Conservation (phyloP, 805 yeast genomes). For the Barnettozyma populi region DNA sequence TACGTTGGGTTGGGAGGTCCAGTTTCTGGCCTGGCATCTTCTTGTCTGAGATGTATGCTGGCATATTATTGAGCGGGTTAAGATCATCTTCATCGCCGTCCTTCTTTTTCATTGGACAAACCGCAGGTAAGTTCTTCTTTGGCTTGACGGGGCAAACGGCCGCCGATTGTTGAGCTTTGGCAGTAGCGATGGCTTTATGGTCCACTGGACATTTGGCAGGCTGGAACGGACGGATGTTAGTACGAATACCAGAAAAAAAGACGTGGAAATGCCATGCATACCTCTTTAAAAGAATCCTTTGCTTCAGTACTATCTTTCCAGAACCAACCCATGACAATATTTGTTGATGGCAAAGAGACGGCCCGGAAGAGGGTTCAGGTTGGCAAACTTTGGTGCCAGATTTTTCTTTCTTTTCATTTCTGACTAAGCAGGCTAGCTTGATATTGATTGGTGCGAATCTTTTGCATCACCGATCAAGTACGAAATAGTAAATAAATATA, state of each 20-base stretch:
- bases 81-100: constrained; percentile 24
- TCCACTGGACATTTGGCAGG: constrained; percentile 7
- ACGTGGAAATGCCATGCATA: neutral
- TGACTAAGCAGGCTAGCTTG: neutral
- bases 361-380: neutral
- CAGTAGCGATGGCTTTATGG: constrained; percentile 1
- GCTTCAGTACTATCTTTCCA: constrained; percentile 52
- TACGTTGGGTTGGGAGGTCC: constrained; percentile 76
- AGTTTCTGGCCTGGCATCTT: constrained; percentile 77
- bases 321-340: constrained; percentile 73
- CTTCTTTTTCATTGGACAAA: constrained; percentile 35
- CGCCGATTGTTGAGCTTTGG: constrained; percentile 9
- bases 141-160: constrained; percentile 38
- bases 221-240: neutral
- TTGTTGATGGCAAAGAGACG: neutral
- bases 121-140: constrained; percentile 28
- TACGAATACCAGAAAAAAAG: neutral
- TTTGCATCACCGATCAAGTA: no score
- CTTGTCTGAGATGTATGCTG: constrained; percentile 57
- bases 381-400: neutral
- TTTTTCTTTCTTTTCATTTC: neutral
- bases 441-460: neutral
- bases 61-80: constrained; percentile 90
- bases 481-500: no score
- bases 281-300: neutral